Evolutionary conservation across 1,284 basidiomycete species (phyloP), one percentile per base, ranked within the genome.

Genomic region (Tilletiopsis washingtonensis): DNA sequence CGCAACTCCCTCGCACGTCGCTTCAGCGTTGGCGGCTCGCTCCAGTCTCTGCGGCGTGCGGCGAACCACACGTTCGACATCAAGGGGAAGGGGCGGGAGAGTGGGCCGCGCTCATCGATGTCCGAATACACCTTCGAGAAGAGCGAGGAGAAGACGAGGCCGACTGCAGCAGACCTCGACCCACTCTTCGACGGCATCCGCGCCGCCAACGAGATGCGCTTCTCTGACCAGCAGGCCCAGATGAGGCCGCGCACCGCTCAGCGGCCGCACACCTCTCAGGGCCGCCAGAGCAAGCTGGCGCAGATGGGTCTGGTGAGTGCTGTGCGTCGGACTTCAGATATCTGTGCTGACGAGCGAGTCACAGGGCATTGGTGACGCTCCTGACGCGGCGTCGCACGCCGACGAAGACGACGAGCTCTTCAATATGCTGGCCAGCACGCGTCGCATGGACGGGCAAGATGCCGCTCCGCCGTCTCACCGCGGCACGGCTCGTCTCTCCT

Each of bases 21-120:
- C 34, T 9, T 57, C 55, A 27, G 25, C 54, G 29, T 40, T 54
- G 12, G 47, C 51, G 1, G 26, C 36, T 12, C 26, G 36, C 0
- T 53, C 55, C 26, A 57, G 20, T 43, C 51, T 1, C 26, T 60
- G 19, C 51, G 53, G 44, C 52, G 54, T 24, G 53, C 49, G 53
- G 48, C 45, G 53, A 55, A 43, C 42, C 48, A 6, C 40, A 46
- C 47, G 32, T 40, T 34, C 48, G 40, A 40, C 7, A 3, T 32
- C 26, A 34, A 56, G 32, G 38, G 38, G 26, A 47, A 47, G 39
- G 26, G 3, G 4, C 37, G 38, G 39, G 45, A 40, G 45, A 3
- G 17, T 3, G 37, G 27, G 3, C 21, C 39, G 24, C n/a, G 36
- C 7, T n/a, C n/a, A n/a, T n/a, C n/a, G n/a, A n/a, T n/a, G n/a